Evolutionary conservation across 805 yeast species (phyloP).

Genomic region (Metschnikowia arizonensis): DNA sequence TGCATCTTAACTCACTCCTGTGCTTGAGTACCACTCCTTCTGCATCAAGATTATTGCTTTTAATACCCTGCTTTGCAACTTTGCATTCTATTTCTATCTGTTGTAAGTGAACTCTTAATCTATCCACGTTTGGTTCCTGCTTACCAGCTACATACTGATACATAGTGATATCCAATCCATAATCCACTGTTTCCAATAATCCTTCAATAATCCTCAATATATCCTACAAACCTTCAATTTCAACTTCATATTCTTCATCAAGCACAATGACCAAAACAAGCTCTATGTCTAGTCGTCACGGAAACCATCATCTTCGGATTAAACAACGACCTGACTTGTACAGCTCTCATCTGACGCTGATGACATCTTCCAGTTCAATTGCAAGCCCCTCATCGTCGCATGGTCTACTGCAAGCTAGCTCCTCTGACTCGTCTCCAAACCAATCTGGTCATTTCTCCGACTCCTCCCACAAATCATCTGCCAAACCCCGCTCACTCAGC

Average conservation of each 20-base stretch:
- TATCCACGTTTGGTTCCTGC: not conserved
- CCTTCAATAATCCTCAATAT: not conserved
- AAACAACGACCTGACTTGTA: constrained; percentile 1
- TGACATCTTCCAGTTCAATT: constrained; percentile 1
- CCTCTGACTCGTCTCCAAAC: not conserved
- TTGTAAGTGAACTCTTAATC: not conserved
- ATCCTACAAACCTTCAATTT: not conserved
- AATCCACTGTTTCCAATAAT: not conserved
- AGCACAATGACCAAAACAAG: not conserved
- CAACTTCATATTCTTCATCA: not conserved
- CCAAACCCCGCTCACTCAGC: constrained; percentile 13
- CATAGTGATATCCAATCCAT: no score
- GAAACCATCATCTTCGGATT: not conserved
- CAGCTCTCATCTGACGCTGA: constrained; percentile 1
- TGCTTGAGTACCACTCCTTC: not conserved
- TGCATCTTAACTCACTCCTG: not conserved
- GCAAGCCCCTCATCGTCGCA: not conserved
- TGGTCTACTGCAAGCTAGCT: constrained; percentile 3
- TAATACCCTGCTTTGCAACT: not conserved
- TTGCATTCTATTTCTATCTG: not conserved
- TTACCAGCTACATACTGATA: no score
- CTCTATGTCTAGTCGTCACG: not conserved
- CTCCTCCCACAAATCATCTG: constrained; percentile 8
- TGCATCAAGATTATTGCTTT: not conserved
- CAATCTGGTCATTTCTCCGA: constrained; percentile 5